phyloP scores from a whole-genome alignment of 1,284 basidiomycete species.

The Pyrrhoderma lamaoense region DNA sequence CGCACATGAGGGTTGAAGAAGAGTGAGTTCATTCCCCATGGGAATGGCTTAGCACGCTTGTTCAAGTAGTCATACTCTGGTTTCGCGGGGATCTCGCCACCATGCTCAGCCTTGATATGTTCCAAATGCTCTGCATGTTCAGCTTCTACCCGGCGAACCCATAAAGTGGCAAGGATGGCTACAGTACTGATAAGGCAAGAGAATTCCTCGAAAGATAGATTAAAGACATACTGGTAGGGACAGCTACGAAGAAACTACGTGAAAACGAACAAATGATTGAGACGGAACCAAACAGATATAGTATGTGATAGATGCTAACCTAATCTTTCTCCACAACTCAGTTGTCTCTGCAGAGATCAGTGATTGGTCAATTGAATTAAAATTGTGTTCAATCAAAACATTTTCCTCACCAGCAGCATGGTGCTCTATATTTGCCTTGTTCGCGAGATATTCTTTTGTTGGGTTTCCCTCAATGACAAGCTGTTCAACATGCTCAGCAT shows the following conservation, averaged over 20 bases:
- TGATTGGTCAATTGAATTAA: too few species aligned
- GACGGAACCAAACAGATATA: neutral
- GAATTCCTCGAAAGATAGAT: constrained; percentile 1
- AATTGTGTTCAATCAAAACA: constrained; percentile 13
- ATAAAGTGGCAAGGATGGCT: constrained; percentile 60
- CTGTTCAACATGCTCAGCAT: constrained; percentile 18
- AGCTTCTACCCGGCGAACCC: constrained; percentile 69
- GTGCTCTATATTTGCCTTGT: constrained; percentile 52
- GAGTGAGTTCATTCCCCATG: constrained; percentile 74
- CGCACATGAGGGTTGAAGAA: constrained; percentile 74
- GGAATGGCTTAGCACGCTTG: constrained; percentile 67
- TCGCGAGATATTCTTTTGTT: constrained; percentile 39
- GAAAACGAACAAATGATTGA: constrained; percentile 3
- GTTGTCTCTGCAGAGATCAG: constrained; percentile 50
- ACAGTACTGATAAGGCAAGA: constrained; percentile 17
- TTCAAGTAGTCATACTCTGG: constrained; percentile 75
- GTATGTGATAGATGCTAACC: constrained; percentile 35
- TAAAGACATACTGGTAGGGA: constrained; percentile 56
- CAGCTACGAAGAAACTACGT: constrained; percentile 63
- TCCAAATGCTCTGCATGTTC: constrained; percentile 69
- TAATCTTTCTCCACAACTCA: constrained; percentile 80
- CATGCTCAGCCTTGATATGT: constrained; percentile 69
- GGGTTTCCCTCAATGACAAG: constrained; percentile 17
- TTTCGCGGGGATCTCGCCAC: constrained; percentile 61
- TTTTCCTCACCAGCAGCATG: constrained; percentile 57